phyloP scores from a whole-genome alignment of 2,329 filamentous ascomycete species.

The Phaeosphaeriaceae sp. region DNA sequence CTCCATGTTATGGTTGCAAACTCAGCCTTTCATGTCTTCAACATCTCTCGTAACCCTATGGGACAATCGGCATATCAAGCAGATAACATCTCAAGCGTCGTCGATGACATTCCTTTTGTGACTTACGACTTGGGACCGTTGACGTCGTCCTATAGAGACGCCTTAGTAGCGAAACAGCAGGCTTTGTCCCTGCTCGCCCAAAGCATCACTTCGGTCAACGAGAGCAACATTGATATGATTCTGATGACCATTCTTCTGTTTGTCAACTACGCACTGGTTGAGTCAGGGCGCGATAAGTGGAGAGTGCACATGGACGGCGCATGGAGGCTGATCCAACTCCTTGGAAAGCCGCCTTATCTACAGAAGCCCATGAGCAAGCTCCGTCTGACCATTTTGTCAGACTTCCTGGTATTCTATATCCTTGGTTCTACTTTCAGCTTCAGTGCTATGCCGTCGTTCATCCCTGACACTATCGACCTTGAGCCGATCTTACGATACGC shows the following conservation, averaged over 20 bases:
- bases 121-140: slow-evolving; percentile 47
- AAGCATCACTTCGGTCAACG: slow-evolving; percentile 35
- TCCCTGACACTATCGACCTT: slow-evolving; percentile 41
- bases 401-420: slow-evolving; percentile 47
- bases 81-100: slow-evolving; percentile 34
- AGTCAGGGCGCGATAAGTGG: slow-evolving; percentile 61
- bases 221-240: slow-evolving; percentile 50
- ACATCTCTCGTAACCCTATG: slow-evolving; percentile 46
- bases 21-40: slow-evolving; percentile 58
- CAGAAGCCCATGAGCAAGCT: slow-evolving; percentile 42
- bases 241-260: slow-evolving; percentile 58
- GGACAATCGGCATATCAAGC: slow-evolving; percentile 42
- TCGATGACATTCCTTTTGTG: slow-evolving; percentile 44
- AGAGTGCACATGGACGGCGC: slow-evolving; percentile 61
- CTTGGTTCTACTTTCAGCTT: slow-evolving; percentile 45
- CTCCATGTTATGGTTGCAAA: slow-evolving; percentile 58
- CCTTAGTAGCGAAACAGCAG: slow-evolving; percentile 58
- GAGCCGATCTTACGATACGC: slow-evolving; percentile 48
- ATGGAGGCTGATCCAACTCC: slow-evolving; percentile 54
- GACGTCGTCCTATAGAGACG: slow-evolving; percentile 43
- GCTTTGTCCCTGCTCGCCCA: slow-evolving; percentile 54
- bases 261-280: slow-evolving; percentile 59
- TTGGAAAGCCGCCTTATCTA: slow-evolving; percentile 40
- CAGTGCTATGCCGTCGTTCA: slow-evolving; percentile 32
- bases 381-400: slow-evolving; percentile 44